phyloP scores from a whole-genome alignment of 2,329 filamentous ascomycete species.

The Pyricularia grisea region DNA sequence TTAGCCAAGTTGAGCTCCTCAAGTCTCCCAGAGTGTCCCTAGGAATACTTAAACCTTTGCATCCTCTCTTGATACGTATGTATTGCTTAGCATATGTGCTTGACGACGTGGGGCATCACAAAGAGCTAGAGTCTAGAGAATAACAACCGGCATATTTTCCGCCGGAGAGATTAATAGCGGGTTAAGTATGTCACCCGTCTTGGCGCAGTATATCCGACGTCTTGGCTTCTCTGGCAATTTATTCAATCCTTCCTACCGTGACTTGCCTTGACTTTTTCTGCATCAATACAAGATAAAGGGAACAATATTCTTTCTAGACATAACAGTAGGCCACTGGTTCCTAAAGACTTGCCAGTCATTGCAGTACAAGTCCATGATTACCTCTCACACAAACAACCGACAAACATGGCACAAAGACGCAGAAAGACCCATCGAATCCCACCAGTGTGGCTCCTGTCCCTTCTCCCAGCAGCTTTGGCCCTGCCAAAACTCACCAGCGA shows the following conservation, averaged over 20 bases:
- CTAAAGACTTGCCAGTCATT: neutral
- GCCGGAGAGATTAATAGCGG: neutral
- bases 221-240: neutral
- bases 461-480: neutral
- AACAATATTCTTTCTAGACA: neutral
- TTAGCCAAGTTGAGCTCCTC: neutral
- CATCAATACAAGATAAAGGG: neutral
- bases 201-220: neutral
- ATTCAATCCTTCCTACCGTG: neutral
- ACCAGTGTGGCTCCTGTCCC: neutral
- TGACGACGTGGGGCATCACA: neutral
- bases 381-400: neutral
- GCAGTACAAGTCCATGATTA: neutral
- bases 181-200: neutral
- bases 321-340: neutral
- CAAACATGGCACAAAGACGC: neutral
- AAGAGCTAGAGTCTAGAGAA: neutral
- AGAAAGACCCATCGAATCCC: neutral
- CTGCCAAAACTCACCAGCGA: neutral
- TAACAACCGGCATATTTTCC: neutral
- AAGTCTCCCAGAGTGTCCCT: neutral
- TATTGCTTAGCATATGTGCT: neutral
- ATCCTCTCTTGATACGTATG: neutral
- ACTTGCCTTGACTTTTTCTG: neutral
- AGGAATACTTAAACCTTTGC: neutral